Conservation (phyloP, 306 rosid genomes). For the Spatholobus suberectus region DNA sequence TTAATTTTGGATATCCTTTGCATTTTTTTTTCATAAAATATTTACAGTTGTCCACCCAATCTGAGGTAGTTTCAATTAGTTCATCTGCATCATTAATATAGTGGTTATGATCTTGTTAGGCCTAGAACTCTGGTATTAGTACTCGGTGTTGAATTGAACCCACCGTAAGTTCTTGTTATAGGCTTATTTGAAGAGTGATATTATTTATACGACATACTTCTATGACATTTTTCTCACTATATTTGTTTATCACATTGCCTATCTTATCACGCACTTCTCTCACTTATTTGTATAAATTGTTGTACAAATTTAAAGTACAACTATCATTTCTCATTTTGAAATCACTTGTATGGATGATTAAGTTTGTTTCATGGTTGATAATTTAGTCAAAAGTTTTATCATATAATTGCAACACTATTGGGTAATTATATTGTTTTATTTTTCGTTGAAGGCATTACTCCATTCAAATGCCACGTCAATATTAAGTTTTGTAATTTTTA, state of each 20-base stretch:
- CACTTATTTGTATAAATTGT: not conserved
- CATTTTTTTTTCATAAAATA: conserved; percentile 8
- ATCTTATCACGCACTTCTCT: not conserved
- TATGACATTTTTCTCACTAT: not conserved
- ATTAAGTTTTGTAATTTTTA: not conserved
- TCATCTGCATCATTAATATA: conserved; percentile 19
- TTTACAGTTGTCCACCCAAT: conserved; percentile 12
- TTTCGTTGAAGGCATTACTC: not conserved
- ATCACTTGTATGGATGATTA: not conserved
- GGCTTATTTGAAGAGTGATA: conserved; percentile 4
- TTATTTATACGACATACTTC: not conserved
- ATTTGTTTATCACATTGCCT: not conserved
- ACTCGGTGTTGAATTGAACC: not conserved
- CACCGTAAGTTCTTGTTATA: not conserved
- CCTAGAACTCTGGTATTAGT: not conserved
- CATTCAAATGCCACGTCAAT: not conserved
- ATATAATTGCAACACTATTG: not conserved
- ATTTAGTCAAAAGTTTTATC: not conserved
- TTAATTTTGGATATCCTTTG: conserved; percentile 32
- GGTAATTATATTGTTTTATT: not conserved
- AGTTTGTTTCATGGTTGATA: not conserved
- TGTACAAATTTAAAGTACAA: not conserved
- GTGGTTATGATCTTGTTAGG: conserved; percentile 7
- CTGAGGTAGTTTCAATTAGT: conserved; percentile 17
- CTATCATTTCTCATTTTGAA: not conserved